A percentile compares a stretch with the other conserved stretches of the same genome.
Evolutionary conservation across 208 protist genomes (phyloP).

Genomic region (Trypanosoma conorhini): DNA sequence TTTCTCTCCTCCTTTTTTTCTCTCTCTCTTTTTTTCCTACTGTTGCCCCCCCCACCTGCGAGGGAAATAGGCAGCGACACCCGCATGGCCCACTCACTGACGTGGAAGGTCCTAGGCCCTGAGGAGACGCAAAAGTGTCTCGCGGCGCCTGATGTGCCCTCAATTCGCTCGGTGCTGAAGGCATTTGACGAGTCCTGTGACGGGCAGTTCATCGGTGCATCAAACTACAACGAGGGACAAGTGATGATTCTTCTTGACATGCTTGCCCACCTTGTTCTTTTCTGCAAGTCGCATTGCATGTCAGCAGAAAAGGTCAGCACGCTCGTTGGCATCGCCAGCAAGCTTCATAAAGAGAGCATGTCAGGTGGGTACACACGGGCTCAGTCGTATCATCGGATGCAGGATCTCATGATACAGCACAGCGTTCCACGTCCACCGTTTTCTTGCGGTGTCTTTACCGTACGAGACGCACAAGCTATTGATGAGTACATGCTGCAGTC

Average conservation of each 20-base stretch:
- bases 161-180: slow-evolving; percentile 48
- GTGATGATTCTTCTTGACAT: slow-evolving; percentile 74
- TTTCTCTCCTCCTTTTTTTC: neutral
- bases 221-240: slow-evolving; percentile 40
- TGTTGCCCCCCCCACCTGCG: neutral
- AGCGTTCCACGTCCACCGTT: slow-evolving; percentile 89
- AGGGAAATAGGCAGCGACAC: neutral
- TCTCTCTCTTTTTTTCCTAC: too few relatives aligned
- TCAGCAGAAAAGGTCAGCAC: slow-evolving; percentile 83
- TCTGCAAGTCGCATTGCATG: slow-evolving; percentile 61
- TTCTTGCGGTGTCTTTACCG: slow-evolving; percentile 78
- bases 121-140: slow-evolving; percentile 62
- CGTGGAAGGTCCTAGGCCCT: slow-evolving; percentile 59
- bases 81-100: slow-evolving; percentile 46
- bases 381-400: slow-evolving; percentile 71
- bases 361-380: slow-evolving; percentile 45
- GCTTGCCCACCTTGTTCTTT: slow-evolving; percentile 80
- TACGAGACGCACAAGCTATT: slow-evolving; percentile 81
- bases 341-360: slow-evolving; percentile 77
- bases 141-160: slow-evolving; percentile 39
- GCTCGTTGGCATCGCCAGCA: slow-evolving; percentile 66
- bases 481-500: slow-evolving; percentile 85
- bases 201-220: slow-evolving; percentile 35
- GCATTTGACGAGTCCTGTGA: slow-evolving; percentile 28
- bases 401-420: slow-evolving; percentile 75